Evolutionary conservation across 2,329 filamentous ascomycete species (phyloP).

Genomic region (Pseudogymnoascus sp.): DNA sequence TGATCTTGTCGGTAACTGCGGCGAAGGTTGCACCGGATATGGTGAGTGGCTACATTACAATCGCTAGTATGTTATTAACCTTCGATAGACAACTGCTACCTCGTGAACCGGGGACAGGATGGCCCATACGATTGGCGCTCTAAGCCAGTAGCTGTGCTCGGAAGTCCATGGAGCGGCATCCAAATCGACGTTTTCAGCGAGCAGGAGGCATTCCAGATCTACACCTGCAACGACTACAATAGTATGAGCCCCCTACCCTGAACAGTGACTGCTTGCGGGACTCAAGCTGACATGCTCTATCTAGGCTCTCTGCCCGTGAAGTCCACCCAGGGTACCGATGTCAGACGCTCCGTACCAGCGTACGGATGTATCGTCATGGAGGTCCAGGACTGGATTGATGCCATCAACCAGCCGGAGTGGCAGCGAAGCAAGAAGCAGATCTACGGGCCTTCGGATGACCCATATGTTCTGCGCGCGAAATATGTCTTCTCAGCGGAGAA

Average conservation of each 20-base stretch:
- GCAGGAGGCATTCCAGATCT: conserved; percentile 83
- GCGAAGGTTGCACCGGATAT: conserved; percentile 74
- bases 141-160: conserved; percentile 56
- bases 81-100: conserved; percentile 54
- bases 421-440: conserved; percentile 55
- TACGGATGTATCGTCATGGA: conserved; percentile 87
- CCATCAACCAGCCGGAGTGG: conserved; percentile 88
- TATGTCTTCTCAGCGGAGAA: conserved; percentile 43
- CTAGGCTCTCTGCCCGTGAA: conserved; percentile 53
- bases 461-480: conserved; percentile 53
- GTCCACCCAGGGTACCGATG: conserved; percentile 54
- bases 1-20: conserved; percentile 65
- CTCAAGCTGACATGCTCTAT: conserved; percentile 14
- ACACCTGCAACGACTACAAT: conserved; percentile 71
- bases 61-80: conserved; percentile 6
- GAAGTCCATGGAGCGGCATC: conserved; percentile 72
- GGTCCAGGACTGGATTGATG: conserved; percentile 89
- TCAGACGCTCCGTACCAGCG: conserved; percentile 57
- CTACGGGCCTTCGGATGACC: conserved; percentile 49
- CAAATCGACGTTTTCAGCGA: conserved; percentile 72
- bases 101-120: conserved; percentile 53
- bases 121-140: conserved; percentile 56
- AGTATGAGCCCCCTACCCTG: conserved; percentile 35
- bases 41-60: conserved; percentile 41
- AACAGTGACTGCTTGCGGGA: conserved; percentile 28